phyloP scores from a whole-genome alignment of 192 early-diverging fungal genomes.

The Coemansia sp. region DNA sequence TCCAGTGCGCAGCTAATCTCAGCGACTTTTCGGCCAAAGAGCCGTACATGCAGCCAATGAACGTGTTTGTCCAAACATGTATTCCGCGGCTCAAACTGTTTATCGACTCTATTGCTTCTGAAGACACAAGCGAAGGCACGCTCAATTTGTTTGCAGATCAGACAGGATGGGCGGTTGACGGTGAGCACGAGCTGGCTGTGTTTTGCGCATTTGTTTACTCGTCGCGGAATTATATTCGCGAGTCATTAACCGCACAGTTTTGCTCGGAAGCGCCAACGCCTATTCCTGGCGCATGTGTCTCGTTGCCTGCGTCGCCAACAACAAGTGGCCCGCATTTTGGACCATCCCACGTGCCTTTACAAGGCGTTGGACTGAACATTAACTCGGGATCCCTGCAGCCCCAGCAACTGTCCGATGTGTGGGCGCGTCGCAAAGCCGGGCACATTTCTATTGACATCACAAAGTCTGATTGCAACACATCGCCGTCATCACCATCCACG shows the following conservation, averaged over 20 bases:
- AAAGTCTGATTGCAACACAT: background rate
- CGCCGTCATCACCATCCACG: background rate
- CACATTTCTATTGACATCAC: background rate
- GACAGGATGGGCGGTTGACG: conserved; percentile 16
- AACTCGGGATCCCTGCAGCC: background rate
- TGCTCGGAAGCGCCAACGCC: background rate
- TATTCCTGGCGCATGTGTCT: background rate
- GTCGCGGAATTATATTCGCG: conserved; percentile 15
- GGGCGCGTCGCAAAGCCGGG: background rate
- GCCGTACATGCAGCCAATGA: conserved; percentile 67
- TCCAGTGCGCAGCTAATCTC: conserved; percentile 69
- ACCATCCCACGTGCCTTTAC: background rate
- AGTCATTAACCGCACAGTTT: conserved; percentile 2
- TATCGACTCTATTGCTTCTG: conserved; percentile 58
- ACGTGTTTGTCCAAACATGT: conserved; percentile 62
- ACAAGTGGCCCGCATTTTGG: background rate
- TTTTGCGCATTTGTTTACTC: conserved; percentile 31
- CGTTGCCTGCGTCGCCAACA: conserved; percentile 6
- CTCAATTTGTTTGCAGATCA: background rate
- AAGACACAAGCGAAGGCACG: background rate
- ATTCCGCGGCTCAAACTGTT: conserved; percentile 60
- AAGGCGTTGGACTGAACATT: conserved; percentile 2
- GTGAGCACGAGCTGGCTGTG: conserved; percentile 43
- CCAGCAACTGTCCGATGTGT: background rate
- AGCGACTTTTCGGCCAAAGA: conserved; percentile 65